Base-by-base conservation (phyloP, 371 early-diverging fungal species). In the Syncephalastrum sp. region DNA sequence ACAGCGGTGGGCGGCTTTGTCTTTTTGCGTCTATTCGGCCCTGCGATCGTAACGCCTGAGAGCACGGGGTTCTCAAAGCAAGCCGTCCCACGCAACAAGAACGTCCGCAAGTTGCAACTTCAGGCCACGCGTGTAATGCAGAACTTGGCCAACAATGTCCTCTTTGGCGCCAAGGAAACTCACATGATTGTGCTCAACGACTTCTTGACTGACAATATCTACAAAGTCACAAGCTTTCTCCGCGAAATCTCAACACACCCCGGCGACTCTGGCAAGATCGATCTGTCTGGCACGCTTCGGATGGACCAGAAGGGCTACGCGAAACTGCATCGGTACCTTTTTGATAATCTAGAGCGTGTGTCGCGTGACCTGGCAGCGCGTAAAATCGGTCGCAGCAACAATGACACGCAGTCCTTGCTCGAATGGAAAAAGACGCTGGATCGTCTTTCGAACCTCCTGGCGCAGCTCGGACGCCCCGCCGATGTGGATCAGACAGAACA, bases 1-100 rank as follows among this genome's bases (percentile, higher is more conserved):
- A 89, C 88, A 0, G 94, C 95, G 17, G 94, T 98, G 0, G 96
- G 97, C 50, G 93, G 94, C 0, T 95, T 96, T 63, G 85, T 98
- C 29, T 98, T 97, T 63, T 70, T 98, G 58, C 87, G 98, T 13
- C 89, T 97, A 78, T 83, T 97, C 65, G 92, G 95, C 53, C 97
- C 97, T 2, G 92, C 92, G 0, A 94, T 96, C 53, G 87, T 95
- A 5, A 85, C 93, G 0, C 97, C 98, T 1, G 88, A 88, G 47
- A 75, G 67, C 13, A 75, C 82, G 23, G 82, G 81, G 0, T 70
- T 88, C 50, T 60, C 81, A 13, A 69, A 68, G 17, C 52, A 61
- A 16, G 67, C 66, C 0, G 29, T 70, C 14, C 75, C 80, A 4
- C 61, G 63, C 48, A 68, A 60, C 29, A 63, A 60, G 24, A 78